phyloP scores from a whole-genome alignment of 2,329 filamentous ascomycete genomes.

The Trichoderma endophyticum region DNA sequence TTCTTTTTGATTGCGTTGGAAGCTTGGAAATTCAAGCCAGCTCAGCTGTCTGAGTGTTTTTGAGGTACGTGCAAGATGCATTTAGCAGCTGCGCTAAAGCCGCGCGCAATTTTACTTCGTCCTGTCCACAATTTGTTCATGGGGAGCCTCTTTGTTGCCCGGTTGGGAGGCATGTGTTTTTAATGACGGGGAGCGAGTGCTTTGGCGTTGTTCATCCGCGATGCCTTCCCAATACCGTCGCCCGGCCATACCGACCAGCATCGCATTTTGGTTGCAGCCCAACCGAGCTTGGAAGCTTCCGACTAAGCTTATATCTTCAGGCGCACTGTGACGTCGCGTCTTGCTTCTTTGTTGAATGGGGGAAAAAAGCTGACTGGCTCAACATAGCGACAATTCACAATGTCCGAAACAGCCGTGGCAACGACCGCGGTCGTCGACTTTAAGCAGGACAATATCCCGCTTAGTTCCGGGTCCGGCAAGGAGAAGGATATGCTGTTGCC shows the following conservation, averaged over 20 bases:
- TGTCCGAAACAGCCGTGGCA: conserved; percentile 33
- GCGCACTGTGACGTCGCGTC: not conserved
- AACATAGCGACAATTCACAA: conserved; percentile 23
- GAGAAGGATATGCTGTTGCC: conserved; percentile 41
- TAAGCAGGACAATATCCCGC: conserved; percentile 35
- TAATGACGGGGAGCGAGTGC: not conserved
- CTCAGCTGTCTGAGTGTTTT: conserved; percentile 6
- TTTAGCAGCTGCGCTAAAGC: conserved; percentile 9
- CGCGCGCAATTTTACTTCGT: conserved; percentile 18
- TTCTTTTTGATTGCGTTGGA: conserved; percentile 3
- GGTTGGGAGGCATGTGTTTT: not conserved
- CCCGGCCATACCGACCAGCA: not conserved
- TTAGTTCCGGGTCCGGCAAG: conserved; percentile 40
- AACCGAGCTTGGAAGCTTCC: not conserved
- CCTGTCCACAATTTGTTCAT: not conserved
- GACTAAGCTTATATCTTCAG: not conserved
- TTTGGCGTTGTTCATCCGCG: not conserved
- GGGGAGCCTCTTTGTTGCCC: not conserved
- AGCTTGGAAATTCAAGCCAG: conserved; percentile 10
- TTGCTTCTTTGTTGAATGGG: not conserved
- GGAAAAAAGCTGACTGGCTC: not conserved
- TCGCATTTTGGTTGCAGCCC: not conserved
- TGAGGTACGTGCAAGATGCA: conserved; percentile 16
- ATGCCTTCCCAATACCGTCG: not conserved
- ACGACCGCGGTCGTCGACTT: conserved; percentile 30